Evolutionary conservation across 164 flowering plant species (phyloP).

Genomic region (grape (Vitis vinifera)): ASM3070453v1 NC_081806.1:6399001-6399500

Average conservation of each 20-base stretch:
- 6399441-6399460: constrained; percentile 6
- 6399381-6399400: constrained; percentile 30
- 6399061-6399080: constrained; percentile 21
- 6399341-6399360: constrained; percentile 62
- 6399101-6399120: constrained; percentile 48
- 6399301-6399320: constrained; percentile 67
- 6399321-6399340: constrained; percentile 38
- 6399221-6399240: constrained; percentile 48
- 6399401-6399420: constrained; percentile 3
- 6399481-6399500: constrained; percentile 3
- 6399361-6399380: constrained; percentile 31
- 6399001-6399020: not conserved
- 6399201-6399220: constrained; percentile 53
- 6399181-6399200: constrained; percentile 65
- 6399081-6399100: constrained; percentile 49
- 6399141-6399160: constrained; percentile 39
- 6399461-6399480: constrained; percentile 30
- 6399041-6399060: too few relatives aligned
- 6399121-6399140: constrained; percentile 47
- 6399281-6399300: constrained; percentile 77
- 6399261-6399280: constrained; percentile 78
- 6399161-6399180: constrained; percentile 68
- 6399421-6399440: constrained; percentile 16
- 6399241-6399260: constrained; percentile 77
- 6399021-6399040: not conserved